Base-by-base conservation (phyloP, 1,139 yeast genomes). In the Pichiaceae sp. region DNA sequence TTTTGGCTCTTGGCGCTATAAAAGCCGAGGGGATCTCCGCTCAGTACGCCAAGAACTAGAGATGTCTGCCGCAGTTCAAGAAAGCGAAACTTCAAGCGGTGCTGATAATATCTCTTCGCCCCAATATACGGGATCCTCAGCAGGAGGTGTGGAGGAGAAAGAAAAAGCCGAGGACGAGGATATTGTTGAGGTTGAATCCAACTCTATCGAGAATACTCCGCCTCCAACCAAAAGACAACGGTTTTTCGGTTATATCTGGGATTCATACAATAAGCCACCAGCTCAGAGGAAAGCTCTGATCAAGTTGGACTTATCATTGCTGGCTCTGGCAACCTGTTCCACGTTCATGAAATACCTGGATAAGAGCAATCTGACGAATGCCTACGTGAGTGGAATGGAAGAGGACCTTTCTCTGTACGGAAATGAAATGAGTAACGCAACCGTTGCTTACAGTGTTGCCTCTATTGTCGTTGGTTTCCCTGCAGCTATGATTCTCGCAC, bases 341-440 rank as follows among this genome's bases (percentile, higher is more conserved):
- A 35, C 17, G 28, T 33, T 33, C 20, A 68, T 32, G n/a, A 35
- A 35, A 15, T 33, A 35, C 49, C 56, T 71, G 42, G 67, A 70
- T 44, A 70, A 64, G 43, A 49, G 56, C 11, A 70, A 70, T 43
- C 50, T 70, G 12, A 56, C 67, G 20, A 68, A 72, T 12, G 75
- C 81, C 2, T 76, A 70, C 49, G 78, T 73, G 23, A 70, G 73
- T 37, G 81, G 81, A 11, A 72, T 76, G 80, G 59, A 64, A 38
- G 78, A 75, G 43, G 68, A 67, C 45, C 68, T 70, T 42, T 42
- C 53, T 7, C 68, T 76, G 68, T 53, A 56, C 38, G 64, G 63
- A 19, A 69, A 74, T 44, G 77, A 76, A 45, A 70, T 66, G 42
- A 70, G 75, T 42, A 65, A 68, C 34, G 56, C 75, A 49, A 57